Base-by-base conservation (phyloP, 148 eudicot genomes). In the Camellia japonica region DNA sequence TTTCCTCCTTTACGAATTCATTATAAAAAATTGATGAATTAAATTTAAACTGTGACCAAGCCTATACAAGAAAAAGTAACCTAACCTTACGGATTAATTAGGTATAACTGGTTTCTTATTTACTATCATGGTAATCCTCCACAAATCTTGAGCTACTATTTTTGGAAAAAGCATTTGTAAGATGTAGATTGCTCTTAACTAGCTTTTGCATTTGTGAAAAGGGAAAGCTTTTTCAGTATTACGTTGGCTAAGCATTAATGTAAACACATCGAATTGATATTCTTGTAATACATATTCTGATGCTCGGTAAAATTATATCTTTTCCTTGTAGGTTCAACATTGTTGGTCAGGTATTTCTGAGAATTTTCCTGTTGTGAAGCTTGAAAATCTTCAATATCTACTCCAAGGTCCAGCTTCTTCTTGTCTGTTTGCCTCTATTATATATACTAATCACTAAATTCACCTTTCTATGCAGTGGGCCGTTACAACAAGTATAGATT, bases 401-500 rank as follows among this genome's bases (percentile, higher is more conserved):
- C 55, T 76, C 3, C 51, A 69, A 69, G 56, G 49, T 20, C 13
- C 46, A 63, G 77, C 44, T 69, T 77, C 47, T 73, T 62, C 73
- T 64, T 64, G 46, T 52, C 76, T 52, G 7, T 41, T 23, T 20
- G 3, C 16, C 9, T 47, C 42, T 47, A 64, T 6, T 68, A 67
- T 41, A 42, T 12, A 66, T 66, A 30, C 68, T 80, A 79, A 80
- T 79, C 23, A 46, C 2, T 61, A 4, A 6, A 61, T 41, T 68
- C 54, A 73, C 69, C 81, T 68, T 15, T 75, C 11, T 87, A 68
- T 86, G 87, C 99, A 96, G 99, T 96, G 99, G 99, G 99, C 99
- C 47, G 94, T 92, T 23, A 93, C 99, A 38, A 88, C 99, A 30
- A 96, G 99, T 83, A 87, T 96, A 65, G 93, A 92, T 84, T 96